Evolutionary conservation across 1,139 yeast genomes (phyloP), one percentile per base, ranked within the genome.

Genomic region (Hansenula anomala): DNA sequence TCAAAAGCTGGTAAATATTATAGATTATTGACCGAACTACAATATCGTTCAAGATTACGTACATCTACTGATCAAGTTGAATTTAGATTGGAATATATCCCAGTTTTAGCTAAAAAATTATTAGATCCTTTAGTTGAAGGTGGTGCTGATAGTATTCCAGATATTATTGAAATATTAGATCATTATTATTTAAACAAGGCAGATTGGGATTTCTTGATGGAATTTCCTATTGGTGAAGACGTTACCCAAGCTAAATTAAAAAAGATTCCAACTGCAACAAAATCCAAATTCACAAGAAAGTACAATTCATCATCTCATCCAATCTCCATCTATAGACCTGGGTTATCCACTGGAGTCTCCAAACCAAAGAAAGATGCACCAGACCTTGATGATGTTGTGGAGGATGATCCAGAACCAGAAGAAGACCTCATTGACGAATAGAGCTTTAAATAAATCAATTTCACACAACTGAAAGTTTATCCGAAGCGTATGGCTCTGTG

Each of bases 181-280:
- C 69, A 77, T 28, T 92, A 94, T 59, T 92, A 76, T 56, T 60
- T 94, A 33, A 85, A 95, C 11, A 83, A 78, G 54, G 96, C 90
- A 43, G 97, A 92, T 61, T 92, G 95, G 89, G 97, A 90, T 54
- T 74, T 73, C 24, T 66, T 94, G 16, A 67, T 87, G 71, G 97
- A 89, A 46, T 75, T 89, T 47, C 82, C 88, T 18, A 80, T 89
- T 14, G 95, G 95, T 0, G 64, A 66, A 3, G 69, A 66, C 17
- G 63, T 67, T 25, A 74, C 78, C 28, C 74, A 71, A 3, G 56
- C 60, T 1, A 49, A 67, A 11, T 53, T 77, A 36, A 86, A 86
- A 59, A 73, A 75, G 49, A 71, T 94, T 6, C 78, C 92, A 12
- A 74, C 96, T 1, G 72, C 80, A 25, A 80, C 79, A 17, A 94